Evolutionary conservation across 2,329 filamentous ascomycete species (phyloP).

Genomic region (Ceratocystis eucalypticola): DNA sequence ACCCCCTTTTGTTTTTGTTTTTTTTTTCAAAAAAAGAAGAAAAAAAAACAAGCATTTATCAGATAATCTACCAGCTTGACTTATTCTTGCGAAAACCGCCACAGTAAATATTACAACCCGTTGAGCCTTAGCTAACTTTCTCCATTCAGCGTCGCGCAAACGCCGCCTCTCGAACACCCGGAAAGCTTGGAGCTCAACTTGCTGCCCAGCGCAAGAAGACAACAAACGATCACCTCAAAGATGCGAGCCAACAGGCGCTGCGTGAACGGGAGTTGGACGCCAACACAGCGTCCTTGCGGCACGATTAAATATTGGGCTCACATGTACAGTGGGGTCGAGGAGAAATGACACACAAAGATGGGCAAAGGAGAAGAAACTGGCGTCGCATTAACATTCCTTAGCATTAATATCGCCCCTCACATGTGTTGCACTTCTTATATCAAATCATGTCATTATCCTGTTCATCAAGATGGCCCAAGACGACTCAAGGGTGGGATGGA

Average conservation of each 20-base stretch:
- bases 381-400: too few relatives aligned
- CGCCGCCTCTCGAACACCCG: conserved; percentile 39
- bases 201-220: conserved; percentile 65
- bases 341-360: not conserved
- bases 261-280: conserved; percentile 55
- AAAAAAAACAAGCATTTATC: not conserved
- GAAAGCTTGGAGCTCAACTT: conserved; percentile 58
- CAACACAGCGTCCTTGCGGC: conserved; percentile 29
- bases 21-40: not conserved
- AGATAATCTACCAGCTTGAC: not conserved
- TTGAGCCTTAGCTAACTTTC: not conserved
- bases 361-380: too few relatives aligned
- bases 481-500: too few relatives aligned
- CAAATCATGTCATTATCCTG: too few relatives aligned
- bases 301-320: conserved; percentile 23
- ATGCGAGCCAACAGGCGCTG: conserved; percentile 53
- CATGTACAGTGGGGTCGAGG: not conserved
- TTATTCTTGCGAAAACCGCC: not conserved
- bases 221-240: conserved; percentile 50
- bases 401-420: too few relatives aligned
- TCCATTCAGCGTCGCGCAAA: conserved; percentile 50
- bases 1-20: not conserved
- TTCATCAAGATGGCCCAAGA: too few relatives aligned
- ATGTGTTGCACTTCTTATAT: too few relatives aligned
- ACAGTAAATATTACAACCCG: not conserved